Base-by-base conservation (phyloP, 768 basidiomycete species). In the Boletellus sp. region DNA sequence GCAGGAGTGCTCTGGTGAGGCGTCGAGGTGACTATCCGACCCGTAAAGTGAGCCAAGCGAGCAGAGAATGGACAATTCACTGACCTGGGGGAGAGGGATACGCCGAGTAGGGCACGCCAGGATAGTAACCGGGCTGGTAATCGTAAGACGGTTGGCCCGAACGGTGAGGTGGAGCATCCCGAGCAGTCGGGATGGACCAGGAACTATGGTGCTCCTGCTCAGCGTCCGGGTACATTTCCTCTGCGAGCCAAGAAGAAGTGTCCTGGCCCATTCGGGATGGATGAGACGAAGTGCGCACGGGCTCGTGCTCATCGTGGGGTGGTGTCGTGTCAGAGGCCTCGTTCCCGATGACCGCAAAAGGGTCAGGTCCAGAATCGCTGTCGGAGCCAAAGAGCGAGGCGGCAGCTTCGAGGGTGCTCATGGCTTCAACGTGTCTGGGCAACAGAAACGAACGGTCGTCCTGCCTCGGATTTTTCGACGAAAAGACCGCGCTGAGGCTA, bases 341-440 rank as follows among this genome's bases (percentile, higher is more conserved):
- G 52, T 71, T 67, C 40, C 80, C 83, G 53, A 84, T 74, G 47
- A 75, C 70, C 53, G 84, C 78, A 71, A 87, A 87, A 45, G 79
- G 79, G 70, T 87, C 85, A 28, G 77, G 72, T 16, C 71, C 71
- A 44, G 79, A 61, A 62, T 88, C 85, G 33, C 55, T 57, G 28
- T 79, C 79, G 45, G 78, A 70, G 53, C 82, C 86, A 74, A 92
- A 92, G 40, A 92, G 84, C 50, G 86, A 83, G 45, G 88, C 85
- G 32, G 90, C 90, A 57, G 86, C 83, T 73, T 89, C 87, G 49
- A 85, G 80, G 57, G 75, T 73, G 65, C 73, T 78, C 84, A 86
- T 85, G 61, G 61, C 59, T 67, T 55, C 64, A 70, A 57, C 67
- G 66, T 70, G 66, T 62, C 47, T 39, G 42, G 40, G 33, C 44